phyloP scores from a whole-genome alignment of 2,329 filamentous ascomycete species.

The Penicillium oxalicum region DNA sequence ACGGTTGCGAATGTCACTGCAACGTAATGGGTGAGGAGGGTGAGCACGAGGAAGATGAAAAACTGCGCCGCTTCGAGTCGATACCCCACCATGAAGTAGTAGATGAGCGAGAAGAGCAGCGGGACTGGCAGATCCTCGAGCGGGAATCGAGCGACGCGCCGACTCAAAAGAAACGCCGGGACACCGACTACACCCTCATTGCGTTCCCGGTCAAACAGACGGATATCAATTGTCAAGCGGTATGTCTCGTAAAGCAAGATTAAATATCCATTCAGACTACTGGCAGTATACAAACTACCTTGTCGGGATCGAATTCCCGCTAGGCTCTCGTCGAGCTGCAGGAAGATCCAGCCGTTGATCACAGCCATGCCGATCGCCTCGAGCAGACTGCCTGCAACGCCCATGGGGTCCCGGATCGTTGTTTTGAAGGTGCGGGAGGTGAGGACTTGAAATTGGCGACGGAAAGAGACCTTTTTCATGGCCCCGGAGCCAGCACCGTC shows the following conservation, averaged over 20 bases:
- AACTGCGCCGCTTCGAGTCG: conserved; percentile 59
- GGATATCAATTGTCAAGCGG: conserved; percentile 67
- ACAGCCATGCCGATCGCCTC: conserved; percentile 67
- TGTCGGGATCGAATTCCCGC: conserved; percentile 68
- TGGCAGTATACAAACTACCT: conserved; percentile 65
- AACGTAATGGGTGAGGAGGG: conserved; percentile 66
- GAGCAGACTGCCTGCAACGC: conserved; percentile 63
- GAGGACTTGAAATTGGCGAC: conserved; percentile 59
- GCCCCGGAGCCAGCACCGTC: conserved; percentile 4
- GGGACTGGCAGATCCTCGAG: conserved; percentile 70
- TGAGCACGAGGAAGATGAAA: conserved; percentile 65
- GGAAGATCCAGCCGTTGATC: conserved; percentile 68
- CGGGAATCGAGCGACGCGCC: conserved; percentile 61
- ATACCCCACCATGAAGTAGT: conserved; percentile 75
- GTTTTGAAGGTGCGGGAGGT: conserved; percentile 64
- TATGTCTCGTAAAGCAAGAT: conserved; percentile 72
- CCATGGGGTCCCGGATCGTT: conserved; percentile 70
- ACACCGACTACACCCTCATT: conserved; percentile 67
- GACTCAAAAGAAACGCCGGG: conserved; percentile 62
- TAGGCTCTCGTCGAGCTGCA: conserved; percentile 57
- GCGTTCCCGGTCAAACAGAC: conserved; percentile 68
- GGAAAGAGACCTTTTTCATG: conserved; percentile 49
- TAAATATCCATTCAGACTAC: conserved; percentile 68
- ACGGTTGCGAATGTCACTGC: conserved; percentile 65
- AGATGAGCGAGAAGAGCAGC: conserved; percentile 62